These are phyloP conservation scores for Syzygium syzygioides DNA, from an alignment of 441 rosid genomes.

Conservation along the genomic window DNA sequence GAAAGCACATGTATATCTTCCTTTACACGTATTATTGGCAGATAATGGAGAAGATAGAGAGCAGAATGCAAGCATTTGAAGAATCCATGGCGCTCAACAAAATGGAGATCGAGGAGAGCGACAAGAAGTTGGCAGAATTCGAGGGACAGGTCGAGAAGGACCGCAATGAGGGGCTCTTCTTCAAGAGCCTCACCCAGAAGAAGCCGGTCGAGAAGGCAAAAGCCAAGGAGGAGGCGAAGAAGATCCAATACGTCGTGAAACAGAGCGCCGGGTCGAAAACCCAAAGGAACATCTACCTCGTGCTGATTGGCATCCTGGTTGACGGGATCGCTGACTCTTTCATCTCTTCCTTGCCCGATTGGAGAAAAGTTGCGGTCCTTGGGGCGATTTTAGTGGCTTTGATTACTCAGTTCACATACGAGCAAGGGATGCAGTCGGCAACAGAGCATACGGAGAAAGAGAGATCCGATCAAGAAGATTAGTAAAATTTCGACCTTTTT, in stretches of 20 bases:
- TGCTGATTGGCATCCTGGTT: slow-evolving; percentile 43
- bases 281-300: slow-evolving; percentile 69
- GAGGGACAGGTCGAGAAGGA: slow-evolving; percentile 65
- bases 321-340: slow-evolving; percentile 59
- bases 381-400: slow-evolving; percentile 79
- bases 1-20: background rate
- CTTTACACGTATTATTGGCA: slow-evolving; percentile 12
- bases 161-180: slow-evolving; percentile 83
- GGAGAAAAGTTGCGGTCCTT: slow-evolving; percentile 82
- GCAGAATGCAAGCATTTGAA: slow-evolving; percentile 81
- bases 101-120: slow-evolving; percentile 49
- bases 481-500: background rate
- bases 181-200: slow-evolving; percentile 60
- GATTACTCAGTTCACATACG: slow-evolving; percentile 55
- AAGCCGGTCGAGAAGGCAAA: slow-evolving; percentile 38
- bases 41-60: slow-evolving; percentile 84
- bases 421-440: slow-evolving; percentile 65
- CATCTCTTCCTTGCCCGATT: slow-evolving; percentile 51
- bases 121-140: slow-evolving; percentile 46
- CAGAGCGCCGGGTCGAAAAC: slow-evolving; percentile 51
- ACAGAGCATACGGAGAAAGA: slow-evolving; percentile 30
- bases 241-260: slow-evolving; percentile 39
- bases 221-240: slow-evolving; percentile 53
- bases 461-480: slow-evolving; percentile 19
- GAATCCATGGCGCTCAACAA: slow-evolving; percentile 66